Percentiles rank a stretch among this genome's conserved stretches.
Conservation (phyloP, 2,329 filamentous ascomycete species). For the Trichoderma simmonsii region DNA sequence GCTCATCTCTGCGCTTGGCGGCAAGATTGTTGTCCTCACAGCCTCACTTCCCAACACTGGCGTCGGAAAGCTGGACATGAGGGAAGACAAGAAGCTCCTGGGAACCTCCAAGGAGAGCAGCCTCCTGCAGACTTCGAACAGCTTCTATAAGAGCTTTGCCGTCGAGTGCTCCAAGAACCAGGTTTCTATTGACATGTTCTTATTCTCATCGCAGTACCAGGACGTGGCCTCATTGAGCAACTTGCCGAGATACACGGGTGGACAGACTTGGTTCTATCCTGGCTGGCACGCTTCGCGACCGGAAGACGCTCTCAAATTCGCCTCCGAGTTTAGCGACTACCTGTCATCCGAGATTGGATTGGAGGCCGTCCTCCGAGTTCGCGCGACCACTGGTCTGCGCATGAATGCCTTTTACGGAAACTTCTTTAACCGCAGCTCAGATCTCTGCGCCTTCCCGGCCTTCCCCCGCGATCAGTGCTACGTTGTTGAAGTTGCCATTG, state of each 20-base stretch:
- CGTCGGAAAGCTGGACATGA: conserved; percentile 83
- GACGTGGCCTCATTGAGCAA: conserved; percentile 96
- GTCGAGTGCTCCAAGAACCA: conserved; percentile 99
- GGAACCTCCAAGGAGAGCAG: conserved; percentile 89
- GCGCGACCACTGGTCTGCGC: conserved; percentile 87
- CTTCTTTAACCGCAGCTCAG: conserved; percentile 97
- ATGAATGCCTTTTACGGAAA: conserved; percentile 99
- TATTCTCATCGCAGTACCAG: conserved; percentile 94
- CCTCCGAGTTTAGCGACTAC: conserved; percentile 93
- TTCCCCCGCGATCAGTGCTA: conserved; percentile 97
- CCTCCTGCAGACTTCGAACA: conserved; percentile 86
- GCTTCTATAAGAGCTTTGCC: conserved; percentile 98
- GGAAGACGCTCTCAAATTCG: conserved; percentile 97
- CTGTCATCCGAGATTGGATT: conserved; percentile 94
- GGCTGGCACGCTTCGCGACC: conserved; percentile 92
- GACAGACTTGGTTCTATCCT: conserved; percentile 97
- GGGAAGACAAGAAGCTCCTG: conserved; percentile 93
- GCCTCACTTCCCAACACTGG: conserved; percentile 88
- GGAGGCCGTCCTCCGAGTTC: conserved; percentile 91
- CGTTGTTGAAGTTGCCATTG: conserved; percentile 96
- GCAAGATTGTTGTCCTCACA: conserved; percentile 89
- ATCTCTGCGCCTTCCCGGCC: conserved; percentile 95
- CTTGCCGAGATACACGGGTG: conserved; percentile 90
- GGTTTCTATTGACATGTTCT: conserved; percentile 97
- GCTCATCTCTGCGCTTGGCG: conserved; percentile 88